phyloP scores from a whole-genome alignment of 768 basidiomycete genomes.

The Macrolepiota fuliginosa region DNA sequence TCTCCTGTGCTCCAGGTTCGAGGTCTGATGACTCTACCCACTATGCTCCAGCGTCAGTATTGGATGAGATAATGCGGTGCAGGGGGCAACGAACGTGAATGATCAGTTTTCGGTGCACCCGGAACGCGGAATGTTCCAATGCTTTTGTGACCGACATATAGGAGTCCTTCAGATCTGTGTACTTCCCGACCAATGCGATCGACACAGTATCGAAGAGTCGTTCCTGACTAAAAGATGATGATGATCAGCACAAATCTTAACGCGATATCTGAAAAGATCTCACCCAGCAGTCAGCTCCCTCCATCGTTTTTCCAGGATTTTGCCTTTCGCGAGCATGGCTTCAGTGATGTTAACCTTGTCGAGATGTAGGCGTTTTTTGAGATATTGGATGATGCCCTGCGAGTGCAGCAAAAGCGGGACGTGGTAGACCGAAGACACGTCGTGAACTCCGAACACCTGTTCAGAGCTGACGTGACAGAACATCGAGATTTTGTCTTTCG shows the following conservation, averaged over 20 bases:
- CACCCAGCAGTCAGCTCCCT: constrained; percentile 79
- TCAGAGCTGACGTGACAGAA: constrained; percentile 93
- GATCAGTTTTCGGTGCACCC: constrained; percentile 79
- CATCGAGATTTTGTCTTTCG: constrained; percentile 97
- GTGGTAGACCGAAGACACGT: constrained; percentile 95
- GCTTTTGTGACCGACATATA: constrained; percentile 99
- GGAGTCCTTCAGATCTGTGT: constrained; percentile 94
- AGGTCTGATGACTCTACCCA: constrained; percentile 97
- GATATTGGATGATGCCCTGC: constrained; percentile 88
- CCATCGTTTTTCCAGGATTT: constrained; percentile 73
- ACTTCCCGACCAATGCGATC: constrained; percentile 95
- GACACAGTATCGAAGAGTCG: constrained; percentile 85
- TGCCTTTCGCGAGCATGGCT: constrained; percentile 60
- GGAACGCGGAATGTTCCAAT: constrained; percentile 94
- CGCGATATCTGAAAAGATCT: constrained; percentile 20
- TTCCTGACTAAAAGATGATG: constrained; percentile 66
- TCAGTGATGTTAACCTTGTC: constrained; percentile 49
- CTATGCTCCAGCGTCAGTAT: constrained; percentile 33
- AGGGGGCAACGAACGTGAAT: constrained; percentile 57
- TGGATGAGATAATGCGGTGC: neutral
- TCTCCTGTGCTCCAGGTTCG: constrained; percentile 76
- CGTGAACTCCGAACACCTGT: constrained; percentile 93
- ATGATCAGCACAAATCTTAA: neutral
- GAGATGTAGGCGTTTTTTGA: constrained; percentile 80
- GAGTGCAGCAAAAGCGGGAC: constrained; percentile 90